Evolutionary conservation across 768 basidiomycete genomes (phyloP), one percentile per base, ranked within the genome.

Genomic region (Podaxis sp.): DNA sequence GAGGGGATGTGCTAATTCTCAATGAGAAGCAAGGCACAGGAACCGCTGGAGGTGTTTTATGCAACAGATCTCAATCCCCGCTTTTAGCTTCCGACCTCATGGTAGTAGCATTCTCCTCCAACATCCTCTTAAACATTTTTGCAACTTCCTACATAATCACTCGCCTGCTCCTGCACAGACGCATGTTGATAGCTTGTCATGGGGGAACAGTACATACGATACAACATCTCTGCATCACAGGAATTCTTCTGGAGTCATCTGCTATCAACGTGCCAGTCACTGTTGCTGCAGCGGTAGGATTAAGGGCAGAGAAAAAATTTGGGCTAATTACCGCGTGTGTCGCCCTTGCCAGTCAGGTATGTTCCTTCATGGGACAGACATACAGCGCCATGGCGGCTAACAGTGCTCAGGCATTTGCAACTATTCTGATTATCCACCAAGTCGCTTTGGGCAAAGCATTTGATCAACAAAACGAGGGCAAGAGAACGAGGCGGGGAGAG

Each of bases 381-480:
- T 6, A 6, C n/a, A 24, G 33, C n/a, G 2, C 37, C 20, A 2
- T 20, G 4, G 17, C 1, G n/a, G 20, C 10, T 46, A 10, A 17
- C 5, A 10, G 30, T n/a, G n/a, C n/a, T 12, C 15, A 55, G 54
- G 37, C 57, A 22, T 36, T 58, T 37, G 20, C 26, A 30, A 38
- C 58, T 40, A 24, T 50, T 6, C 13, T 50, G 37, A 59, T 51
- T 33, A 56, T 56, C 40, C 56, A 56, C n/a, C 41, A 56, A 15
- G 50, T 59, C 5, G 41, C 56, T 26, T 22, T 57, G 4, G 51
- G 51, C 28, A 33, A 30, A 20, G 51, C 41, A 13, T 46, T 33
- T 46, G 41, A n/a, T 33, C 24, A 33, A 8, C 41, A 58, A 5
- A 20, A 8, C 0, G 44, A 30, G 10, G 26, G 20, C 5, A n/a